Conservation (phyloP, 1,139 yeast genomes). For the Yamadazyma diddensiae region DNA sequence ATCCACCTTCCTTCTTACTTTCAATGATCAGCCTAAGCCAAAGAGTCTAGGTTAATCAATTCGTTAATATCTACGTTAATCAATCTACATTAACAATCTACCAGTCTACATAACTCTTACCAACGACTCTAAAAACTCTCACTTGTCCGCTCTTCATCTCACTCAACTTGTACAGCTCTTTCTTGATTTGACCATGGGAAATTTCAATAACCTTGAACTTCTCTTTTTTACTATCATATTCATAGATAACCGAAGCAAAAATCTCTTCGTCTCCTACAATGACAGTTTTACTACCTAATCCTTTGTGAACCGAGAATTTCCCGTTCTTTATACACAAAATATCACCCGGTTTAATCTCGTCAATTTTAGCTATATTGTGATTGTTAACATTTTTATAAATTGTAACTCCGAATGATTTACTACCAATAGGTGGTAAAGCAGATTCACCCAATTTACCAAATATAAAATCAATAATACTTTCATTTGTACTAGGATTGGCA, state of each 20-base stretch:
- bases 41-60: too few relatives aligned
- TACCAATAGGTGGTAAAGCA: conserved; percentile 59
- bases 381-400: conserved; percentile 50
- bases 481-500: neutral
- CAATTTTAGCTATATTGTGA: conserved; percentile 54
- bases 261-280: conserved; percentile 40
- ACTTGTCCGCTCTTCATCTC: conserved; percentile 80
- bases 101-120: conserved; percentile 14
- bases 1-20: too few relatives aligned
- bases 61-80: too few relatives aligned
- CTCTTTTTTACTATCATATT: conserved; percentile 71
- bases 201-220: conserved; percentile 74
- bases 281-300: conserved; percentile 47
- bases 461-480: conserved; percentile 19
- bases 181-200: conserved; percentile 53
- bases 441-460: conserved; percentile 14
- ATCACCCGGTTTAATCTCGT: conserved; percentile 80
- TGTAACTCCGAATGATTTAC: conserved; percentile 68
- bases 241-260: conserved; percentile 49
- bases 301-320: conserved; percentile 66
- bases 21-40: too few relatives aligned
- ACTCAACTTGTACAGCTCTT: conserved; percentile 61
- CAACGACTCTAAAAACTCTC: conserved; percentile 59
- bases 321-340: conserved; percentile 73
- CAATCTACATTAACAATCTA: too few relatives aligned